Evolutionary conservation across 208 protist genomes (phyloP), one percentile per base, ranked within the genome.

Genomic region (Blastocrithidia nonstop): DNA sequence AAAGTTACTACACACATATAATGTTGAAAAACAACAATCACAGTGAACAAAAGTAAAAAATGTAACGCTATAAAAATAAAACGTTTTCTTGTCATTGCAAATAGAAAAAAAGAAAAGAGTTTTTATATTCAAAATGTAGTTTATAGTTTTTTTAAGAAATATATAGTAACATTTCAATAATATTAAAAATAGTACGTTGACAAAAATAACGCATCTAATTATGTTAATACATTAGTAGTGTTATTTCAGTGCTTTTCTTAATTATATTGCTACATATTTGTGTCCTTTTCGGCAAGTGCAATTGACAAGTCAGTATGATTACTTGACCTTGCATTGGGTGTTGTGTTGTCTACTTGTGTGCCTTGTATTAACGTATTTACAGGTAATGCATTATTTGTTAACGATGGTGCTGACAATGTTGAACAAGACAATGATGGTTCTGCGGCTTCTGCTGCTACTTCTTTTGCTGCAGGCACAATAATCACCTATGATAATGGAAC

Each of bases 251-350:
- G 25, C 31, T 41, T 41, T 42, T 42, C 15, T 16, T 22, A 42
- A 42, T 42, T 13, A 24, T 11, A 13, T 42, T 42, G 25, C 4
- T 29, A 42, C 15, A 36, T 42, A 4, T 4, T 13, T 42, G 13
- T 24, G 11, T 42, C 31, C 15, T 42, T 13, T 15, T 13, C 11
- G 0, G n/a, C 15, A 42, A 15, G 28, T 42, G 15, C 37, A 42
- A 42, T 29, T 42, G 50, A 51, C 3, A 49, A 64, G 9, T 49
- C 49, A 5, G 40, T 39, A 15, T 40, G 57, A 40, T 57, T 46
- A 26, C 57, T 51, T n/a, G n/a, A n/a, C n/a, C n/a, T n/a, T n/a
- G n/a, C n/a, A n/a, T n/a, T n/a, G n/a, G n/a, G n/a, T n/a, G n/a
- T n/a, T n/a, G n/a, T n/a, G n/a, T n/a, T n/a, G n/a, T n/a, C n/a